Base-by-base conservation (phyloP, 108 stramenopile genomes). In the Fragilaria crotonensis region DNA sequence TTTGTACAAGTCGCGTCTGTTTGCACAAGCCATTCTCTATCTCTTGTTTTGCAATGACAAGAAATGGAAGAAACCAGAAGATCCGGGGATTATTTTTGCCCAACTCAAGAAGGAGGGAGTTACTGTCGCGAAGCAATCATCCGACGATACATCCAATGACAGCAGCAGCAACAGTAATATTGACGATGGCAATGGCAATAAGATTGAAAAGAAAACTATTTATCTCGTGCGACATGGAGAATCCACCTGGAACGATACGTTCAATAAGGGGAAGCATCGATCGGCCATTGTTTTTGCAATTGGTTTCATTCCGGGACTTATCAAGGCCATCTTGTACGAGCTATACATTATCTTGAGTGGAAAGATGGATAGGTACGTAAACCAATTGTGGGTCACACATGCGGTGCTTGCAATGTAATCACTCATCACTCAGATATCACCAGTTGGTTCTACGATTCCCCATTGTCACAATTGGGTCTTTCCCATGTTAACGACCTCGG, bases 361-460 rank as follows among this genome's bases (percentile, higher is more conserved):
- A 5, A 87, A 81, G 48, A 66, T 88, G 25, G 78, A 78, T 52
- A 79, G 77, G 77, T 78, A 55, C 14, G 14, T 29, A 11, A 18
- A 55, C 7, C n/a, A 32, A 31, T 55, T 33, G 14, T 11, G 7
- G 25, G 25, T 11, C 32, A 7, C 30, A 22, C 28, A 33, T 55
- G 30, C 7, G 7, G 7, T 19, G 19, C 44, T 59, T 27, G 9
- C 57, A 59, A 41, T 7, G 11, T 41, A 7, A 41, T 41, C 14
- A 14, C 14, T 11, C 7, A 11, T 41, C 36, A 41, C 14, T 41
- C 14, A 11, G 36, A 41, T 41, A 41, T 41, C 7, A 41, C 29
- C 51, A 84, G 83, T 62, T 94, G 93, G 89, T 90, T 94, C 71
- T 94, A 83, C 54, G 93, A 94, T 59, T 61, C 75, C 33, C 87